Conservation (phyloP, 768 basidiomycete genomes). For the Tylopilus balloui region DNA sequence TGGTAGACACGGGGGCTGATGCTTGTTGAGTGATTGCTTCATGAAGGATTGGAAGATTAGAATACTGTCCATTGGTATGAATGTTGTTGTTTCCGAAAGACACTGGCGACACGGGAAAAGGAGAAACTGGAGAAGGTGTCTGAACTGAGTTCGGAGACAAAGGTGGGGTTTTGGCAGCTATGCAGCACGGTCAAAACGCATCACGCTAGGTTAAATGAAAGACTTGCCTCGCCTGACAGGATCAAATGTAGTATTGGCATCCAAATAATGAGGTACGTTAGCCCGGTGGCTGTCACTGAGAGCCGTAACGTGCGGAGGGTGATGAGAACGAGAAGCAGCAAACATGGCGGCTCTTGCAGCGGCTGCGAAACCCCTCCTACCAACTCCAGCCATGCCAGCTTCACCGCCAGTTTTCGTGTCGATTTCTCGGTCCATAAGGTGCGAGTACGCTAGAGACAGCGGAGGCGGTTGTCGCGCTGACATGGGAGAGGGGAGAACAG, state of each 20-base stretch:
- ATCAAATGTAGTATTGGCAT: slow-evolving; percentile 38
- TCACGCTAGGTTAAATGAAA: background rate
- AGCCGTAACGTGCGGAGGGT: background rate
- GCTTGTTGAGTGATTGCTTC: slow-evolving; percentile 10
- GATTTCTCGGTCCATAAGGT: slow-evolving; percentile 33
- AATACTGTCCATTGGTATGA: slow-evolving; percentile 15
- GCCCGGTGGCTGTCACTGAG: slow-evolving; percentile 22
- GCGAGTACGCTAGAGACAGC: slow-evolving; percentile 7
- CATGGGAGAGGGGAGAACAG: slow-evolving; percentile 2
- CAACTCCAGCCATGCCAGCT: slow-evolving; percentile 90
- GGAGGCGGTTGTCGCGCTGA: slow-evolving; percentile 20
- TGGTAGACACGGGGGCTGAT: slow-evolving; percentile 3
- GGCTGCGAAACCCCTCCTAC: slow-evolving; percentile 75
- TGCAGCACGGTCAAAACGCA: slow-evolving; percentile 9
- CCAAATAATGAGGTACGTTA: slow-evolving; percentile 42
- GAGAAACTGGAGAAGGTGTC: slow-evolving; percentile 34
- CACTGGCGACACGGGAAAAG: slow-evolving; percentile 24
- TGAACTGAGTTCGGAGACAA: slow-evolving; percentile 32
- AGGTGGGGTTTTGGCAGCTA: slow-evolving; percentile 31
- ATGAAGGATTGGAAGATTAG: slow-evolving; percentile 20
- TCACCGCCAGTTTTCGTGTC: slow-evolving; percentile 73
- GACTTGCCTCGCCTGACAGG: slow-evolving; percentile 31
- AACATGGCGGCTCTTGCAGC: slow-evolving; percentile 63
- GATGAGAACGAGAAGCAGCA: slow-evolving; percentile 19
- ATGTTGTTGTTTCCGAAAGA: slow-evolving; percentile 10